Conservation (phyloP, 2,329 filamentous ascomycete genomes). For the Amauroascus verrucosus region DNA sequence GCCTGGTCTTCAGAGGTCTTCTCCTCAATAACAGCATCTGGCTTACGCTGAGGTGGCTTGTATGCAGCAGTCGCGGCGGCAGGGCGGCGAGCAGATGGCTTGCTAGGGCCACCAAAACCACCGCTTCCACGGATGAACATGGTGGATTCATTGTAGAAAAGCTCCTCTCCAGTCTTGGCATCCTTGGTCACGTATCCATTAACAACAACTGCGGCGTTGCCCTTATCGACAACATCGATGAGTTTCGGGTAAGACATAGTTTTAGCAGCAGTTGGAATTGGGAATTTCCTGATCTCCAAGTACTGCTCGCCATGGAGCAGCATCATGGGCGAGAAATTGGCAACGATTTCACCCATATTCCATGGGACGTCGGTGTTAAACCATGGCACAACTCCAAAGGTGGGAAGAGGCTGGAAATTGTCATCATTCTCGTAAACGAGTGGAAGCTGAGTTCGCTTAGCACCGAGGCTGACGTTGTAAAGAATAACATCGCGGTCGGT, state of each 20-base stretch:
- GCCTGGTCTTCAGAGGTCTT: constrained; percentile 85
- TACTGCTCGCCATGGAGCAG: constrained; percentile 97
- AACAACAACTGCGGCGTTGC: constrained; percentile 73
- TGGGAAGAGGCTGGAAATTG: constrained; percentile 86
- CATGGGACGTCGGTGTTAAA: constrained; percentile 77
- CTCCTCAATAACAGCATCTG: constrained; percentile 76
- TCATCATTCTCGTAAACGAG: constrained; percentile 86
- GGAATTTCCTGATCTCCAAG: constrained; percentile 85
- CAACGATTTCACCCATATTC: constrained; percentile 69
- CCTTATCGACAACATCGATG: constrained; percentile 94
- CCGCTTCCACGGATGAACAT: constrained; percentile 85
- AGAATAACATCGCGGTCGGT: constrained; percentile 82
- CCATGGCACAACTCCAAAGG: constrained; percentile 92
- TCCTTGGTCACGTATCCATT: constrained; percentile 73
- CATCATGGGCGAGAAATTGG: constrained; percentile 98
- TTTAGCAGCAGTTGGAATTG: constrained; percentile 72
- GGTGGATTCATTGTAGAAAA: constrained; percentile 96
- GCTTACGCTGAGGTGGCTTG: constrained; percentile 61
- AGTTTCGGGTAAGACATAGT: constrained; percentile 68
- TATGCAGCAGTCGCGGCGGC: constrained; percentile 72
- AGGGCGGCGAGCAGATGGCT: constrained; percentile 55
- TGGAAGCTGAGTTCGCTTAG: constrained; percentile 77
- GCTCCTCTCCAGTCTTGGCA: constrained; percentile 70
- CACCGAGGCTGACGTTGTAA: constrained; percentile 90
- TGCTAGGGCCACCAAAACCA: constrained; percentile 76